phyloP scores from a whole-genome alignment of 140 eudicot species.

The Stevia rebaudiana region DNA sequence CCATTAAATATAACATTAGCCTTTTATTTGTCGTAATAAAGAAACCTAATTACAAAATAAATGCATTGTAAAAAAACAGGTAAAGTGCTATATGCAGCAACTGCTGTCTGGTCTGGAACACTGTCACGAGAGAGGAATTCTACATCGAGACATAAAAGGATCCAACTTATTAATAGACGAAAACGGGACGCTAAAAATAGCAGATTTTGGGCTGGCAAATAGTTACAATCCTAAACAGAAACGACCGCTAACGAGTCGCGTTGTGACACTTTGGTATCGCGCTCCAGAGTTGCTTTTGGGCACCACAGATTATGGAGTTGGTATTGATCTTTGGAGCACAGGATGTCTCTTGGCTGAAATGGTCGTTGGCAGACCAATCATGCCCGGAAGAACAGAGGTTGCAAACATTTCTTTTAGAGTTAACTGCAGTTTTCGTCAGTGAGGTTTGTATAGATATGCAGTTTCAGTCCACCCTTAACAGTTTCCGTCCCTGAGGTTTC shows the following conservation, averaged over 20 bases:
- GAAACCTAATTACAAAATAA: not conserved
- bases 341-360: constrained; percentile 83
- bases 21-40: constrained; percentile 8
- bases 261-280: constrained; percentile 87
- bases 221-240: constrained; percentile 43
- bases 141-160: constrained; percentile 81
- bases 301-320: constrained; percentile 78
- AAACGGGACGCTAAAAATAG: constrained; percentile 68
- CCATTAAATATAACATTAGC: not conserved
- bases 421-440: too few relatives aligned
- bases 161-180: constrained; percentile 68
- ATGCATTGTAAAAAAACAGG: constrained; percentile 33
- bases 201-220: constrained; percentile 86
- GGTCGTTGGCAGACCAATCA: constrained; percentile 70
- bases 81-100: constrained; percentile 83
- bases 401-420: not conserved
- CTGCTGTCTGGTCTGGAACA: constrained; percentile 75
- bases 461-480: too few relatives aligned
- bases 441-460: too few relatives aligned
- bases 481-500: too few relatives aligned
- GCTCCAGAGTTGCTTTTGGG: constrained; percentile 87
- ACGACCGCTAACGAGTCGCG: constrained; percentile 62
- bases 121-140: constrained; percentile 77
- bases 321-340: constrained; percentile 88
- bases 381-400: constrained; percentile 94